Percentiles rank a stretch among this genome's conserved stretches.
These are phyloP conservation scores for Lolium multiflorum DNA, from an alignment of 176 grass and related monocot species.

Conservation along the genomic window DNA sequence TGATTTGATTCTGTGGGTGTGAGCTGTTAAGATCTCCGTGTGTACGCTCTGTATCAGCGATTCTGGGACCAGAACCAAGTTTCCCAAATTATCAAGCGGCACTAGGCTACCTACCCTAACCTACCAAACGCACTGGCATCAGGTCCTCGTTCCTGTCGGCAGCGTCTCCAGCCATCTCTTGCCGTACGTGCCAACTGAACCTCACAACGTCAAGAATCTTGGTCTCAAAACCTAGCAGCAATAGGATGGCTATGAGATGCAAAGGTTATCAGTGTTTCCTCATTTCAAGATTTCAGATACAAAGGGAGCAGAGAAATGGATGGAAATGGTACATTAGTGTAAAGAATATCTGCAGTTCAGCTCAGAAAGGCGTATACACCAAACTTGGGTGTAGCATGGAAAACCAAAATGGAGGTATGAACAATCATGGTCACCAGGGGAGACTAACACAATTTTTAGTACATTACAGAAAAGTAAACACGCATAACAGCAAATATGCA, in stretches of 20 bases:
- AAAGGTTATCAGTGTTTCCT: background rate
- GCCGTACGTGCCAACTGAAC: background rate
- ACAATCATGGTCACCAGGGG: slow-evolving; percentile 54
- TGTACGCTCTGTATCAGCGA: too few relatives aligned
- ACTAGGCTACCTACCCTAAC: too few relatives aligned
- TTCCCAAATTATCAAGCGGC: too few relatives aligned
- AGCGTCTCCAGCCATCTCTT: too few relatives aligned
- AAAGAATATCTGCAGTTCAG: slow-evolving; percentile 3
- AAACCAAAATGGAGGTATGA: slow-evolving; percentile 47
- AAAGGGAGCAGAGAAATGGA: background rate
- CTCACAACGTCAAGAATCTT: background rate
- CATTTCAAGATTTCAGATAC: background rate
- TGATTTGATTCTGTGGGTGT: too few relatives aligned
- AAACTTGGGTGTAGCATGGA: slow-evolving; percentile 37
- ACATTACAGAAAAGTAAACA: slow-evolving; percentile 51
- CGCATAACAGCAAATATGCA: slow-evolving; percentile 45
- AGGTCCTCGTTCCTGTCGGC: too few relatives aligned
- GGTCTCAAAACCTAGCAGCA: background rate
- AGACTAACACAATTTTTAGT: slow-evolving; percentile 50
- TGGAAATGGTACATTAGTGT: background rate
- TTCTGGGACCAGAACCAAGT: too few relatives aligned
- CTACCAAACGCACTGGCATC: too few relatives aligned
- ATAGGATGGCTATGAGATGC: background rate
- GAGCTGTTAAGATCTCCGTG: too few relatives aligned
- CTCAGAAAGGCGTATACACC: slow-evolving; percentile 22